Evolutionary conservation across 1,284 basidiomycete genomes (phyloP).

Genomic region (Stygiomarasmius scandens): DNA sequence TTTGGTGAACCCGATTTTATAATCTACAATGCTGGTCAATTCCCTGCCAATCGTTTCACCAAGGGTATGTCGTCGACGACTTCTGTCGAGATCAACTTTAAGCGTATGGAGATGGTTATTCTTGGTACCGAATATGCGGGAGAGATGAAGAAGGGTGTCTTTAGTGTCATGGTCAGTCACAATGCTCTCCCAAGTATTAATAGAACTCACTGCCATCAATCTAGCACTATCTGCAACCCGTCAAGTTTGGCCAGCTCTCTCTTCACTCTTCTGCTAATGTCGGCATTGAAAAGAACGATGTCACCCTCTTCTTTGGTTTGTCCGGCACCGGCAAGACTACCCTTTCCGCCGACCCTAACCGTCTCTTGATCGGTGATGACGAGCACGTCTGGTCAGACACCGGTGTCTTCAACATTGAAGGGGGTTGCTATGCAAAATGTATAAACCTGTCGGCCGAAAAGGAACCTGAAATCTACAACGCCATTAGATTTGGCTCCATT

Average conservation of each 20-base stretch:
- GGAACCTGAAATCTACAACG: conserved; percentile 97
- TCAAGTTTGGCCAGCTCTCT: conserved; percentile 98
- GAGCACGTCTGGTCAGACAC: conserved; percentile 98
- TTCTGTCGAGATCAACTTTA: conserved; percentile 99
- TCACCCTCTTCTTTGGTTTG: conserved; percentile 99
- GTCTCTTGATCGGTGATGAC: conserved; percentile 93
- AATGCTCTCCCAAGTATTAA: no score
- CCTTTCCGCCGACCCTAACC: conserved; percentile 90
- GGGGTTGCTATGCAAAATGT: conserved; percentile 98
- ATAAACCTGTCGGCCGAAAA: conserved; percentile 96
- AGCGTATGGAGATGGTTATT: conserved; percentile 99
- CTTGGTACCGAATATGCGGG: conserved; percentile 99
- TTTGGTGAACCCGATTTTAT: conserved; percentile 99
- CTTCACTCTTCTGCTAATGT: conserved; percentile 99
- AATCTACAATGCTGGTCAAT: conserved; percentile 99
- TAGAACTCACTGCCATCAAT: conserved; percentile 2
- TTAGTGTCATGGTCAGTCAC: conserved; percentile 87
- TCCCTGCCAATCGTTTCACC: conserved; percentile 99
- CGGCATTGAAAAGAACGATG: conserved; percentile 87
- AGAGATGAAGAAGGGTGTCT: conserved; percentile 99
- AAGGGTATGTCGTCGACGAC: conserved; percentile 99
- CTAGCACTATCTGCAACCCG: conserved; percentile 96
- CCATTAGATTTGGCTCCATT: conserved; percentile 94
- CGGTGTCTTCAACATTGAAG: conserved; percentile 99
- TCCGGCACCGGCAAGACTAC: conserved; percentile 99